Evolutionary conservation across 2,329 filamentous ascomycete species (phyloP).

Genomic region (Calonectria pseudoreteaudii): DNA sequence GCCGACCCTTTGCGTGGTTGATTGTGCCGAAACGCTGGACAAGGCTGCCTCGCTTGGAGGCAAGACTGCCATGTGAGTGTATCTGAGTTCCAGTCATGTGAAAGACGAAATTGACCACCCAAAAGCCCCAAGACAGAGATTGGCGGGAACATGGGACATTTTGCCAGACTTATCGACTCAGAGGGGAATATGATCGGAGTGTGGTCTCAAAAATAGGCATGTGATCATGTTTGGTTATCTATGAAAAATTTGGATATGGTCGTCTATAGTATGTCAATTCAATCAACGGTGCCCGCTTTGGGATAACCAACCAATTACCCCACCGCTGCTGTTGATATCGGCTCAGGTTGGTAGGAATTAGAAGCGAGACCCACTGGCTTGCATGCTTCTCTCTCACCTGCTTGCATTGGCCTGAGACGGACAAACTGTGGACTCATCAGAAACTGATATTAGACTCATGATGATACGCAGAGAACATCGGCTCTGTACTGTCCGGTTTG

Average conservation of each 20-base stretch:
- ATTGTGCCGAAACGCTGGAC: constrained; percentile 47
- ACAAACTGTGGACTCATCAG: constrained; percentile 8
- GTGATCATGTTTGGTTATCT: neutral
- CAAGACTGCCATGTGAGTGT: constrained; percentile 50
- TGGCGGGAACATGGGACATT: constrained; percentile 48
- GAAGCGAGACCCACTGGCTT: neutral
- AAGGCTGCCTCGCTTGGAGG: constrained; percentile 47
- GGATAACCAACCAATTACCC: neutral
- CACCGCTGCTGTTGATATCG: neutral
- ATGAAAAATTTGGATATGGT: neutral
- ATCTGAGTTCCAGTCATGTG: neutral
- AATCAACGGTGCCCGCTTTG: neutral
- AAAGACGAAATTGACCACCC: constrained; percentile 3
- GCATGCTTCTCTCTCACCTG: constrained; percentile 12
- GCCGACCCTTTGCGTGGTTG: constrained; percentile 48
- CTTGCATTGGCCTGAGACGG: constrained; percentile 5
- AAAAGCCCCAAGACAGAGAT: constrained; percentile 51
- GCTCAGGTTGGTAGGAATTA: neutral
- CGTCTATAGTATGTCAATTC: neutral
- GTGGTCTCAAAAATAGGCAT: constrained; percentile 46
- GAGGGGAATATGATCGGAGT: constrained; percentile 54
- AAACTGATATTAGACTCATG: constrained; percentile 21
- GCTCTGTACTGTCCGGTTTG: constrained; percentile 19
- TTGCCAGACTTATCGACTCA: constrained; percentile 51
- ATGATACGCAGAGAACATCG: constrained; percentile 17